Evolutionary conservation across 116 monocot genomes (phyloP).

Genomic region (Trichopus zeylanicus): DNA sequence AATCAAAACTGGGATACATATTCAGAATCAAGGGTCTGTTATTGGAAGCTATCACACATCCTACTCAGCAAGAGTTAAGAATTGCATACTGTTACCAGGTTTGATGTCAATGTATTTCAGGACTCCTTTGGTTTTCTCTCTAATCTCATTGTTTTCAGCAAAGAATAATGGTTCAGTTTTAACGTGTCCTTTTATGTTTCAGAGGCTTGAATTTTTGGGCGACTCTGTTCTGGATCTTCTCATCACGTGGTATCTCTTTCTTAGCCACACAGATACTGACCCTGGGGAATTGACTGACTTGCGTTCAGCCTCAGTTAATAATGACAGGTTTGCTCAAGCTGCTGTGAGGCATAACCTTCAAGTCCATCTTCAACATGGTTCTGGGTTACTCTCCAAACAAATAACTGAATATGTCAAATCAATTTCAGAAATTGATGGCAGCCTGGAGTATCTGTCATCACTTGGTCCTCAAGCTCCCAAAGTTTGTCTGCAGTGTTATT

Average conservation of each 20-base stretch:
- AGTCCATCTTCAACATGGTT: constrained; percentile 65
- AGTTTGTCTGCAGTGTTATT: not conserved
- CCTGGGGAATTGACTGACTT: constrained; percentile 84
- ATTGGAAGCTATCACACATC: constrained; percentile 82
- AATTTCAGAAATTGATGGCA: not conserved
- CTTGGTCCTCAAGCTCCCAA: not conserved
- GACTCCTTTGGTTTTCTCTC: not conserved
- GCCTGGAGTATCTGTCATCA: not conserved
- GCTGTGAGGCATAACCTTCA: constrained; percentile 76
- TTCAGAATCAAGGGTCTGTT: constrained; percentile 62
- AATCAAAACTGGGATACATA: constrained; percentile 57
- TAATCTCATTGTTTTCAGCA: not conserved
- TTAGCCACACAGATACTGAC: constrained; percentile 46
- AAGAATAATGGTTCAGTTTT: not conserved
- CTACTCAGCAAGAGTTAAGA: constrained; percentile 50
- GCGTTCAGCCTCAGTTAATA: constrained; percentile 85
- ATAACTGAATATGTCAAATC: constrained; percentile 44
- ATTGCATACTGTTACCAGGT: constrained; percentile 77
- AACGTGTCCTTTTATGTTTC: constrained; percentile 5
- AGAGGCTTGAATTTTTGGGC: constrained; percentile 93
- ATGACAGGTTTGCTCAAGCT: constrained; percentile 82
- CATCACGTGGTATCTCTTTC: constrained; percentile 76
- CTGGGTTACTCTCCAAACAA: constrained; percentile 62
- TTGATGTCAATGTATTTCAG: not conserved
- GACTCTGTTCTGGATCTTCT: constrained; percentile 83